Conservation (phyloP, 2,329 filamentous ascomycete species). For the Fusarium nelsonii region DNA sequence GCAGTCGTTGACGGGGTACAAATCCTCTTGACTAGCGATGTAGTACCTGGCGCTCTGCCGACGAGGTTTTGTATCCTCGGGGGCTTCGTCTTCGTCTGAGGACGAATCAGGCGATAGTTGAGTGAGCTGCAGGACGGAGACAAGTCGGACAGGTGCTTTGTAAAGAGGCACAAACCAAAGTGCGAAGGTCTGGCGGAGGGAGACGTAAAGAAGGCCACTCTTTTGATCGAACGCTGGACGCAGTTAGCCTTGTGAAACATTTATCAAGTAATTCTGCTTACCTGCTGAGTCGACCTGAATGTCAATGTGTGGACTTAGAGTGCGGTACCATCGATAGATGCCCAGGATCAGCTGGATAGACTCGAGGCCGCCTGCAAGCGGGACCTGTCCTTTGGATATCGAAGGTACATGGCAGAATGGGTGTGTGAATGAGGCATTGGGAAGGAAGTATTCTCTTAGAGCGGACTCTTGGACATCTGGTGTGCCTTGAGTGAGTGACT, state of each 20-base stretch:
- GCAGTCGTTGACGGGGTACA: slow-evolving; percentile 83
- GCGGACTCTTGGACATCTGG: slow-evolving; percentile 73
- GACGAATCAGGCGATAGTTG: slow-evolving; percentile 54
- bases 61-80: slow-evolving; percentile 28
- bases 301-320: slow-evolving; percentile 80
- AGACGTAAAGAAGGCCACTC: slow-evolving; percentile 77
- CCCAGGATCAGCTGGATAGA: slow-evolving; percentile 75
- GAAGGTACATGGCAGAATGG: slow-evolving; percentile 79
- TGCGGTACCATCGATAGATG: slow-evolving; percentile 88
- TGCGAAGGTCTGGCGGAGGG: slow-evolving; percentile 79
- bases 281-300: slow-evolving; percentile 72
- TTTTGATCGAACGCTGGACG: slow-evolving; percentile 73
- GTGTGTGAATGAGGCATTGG: slow-evolving; percentile 79
- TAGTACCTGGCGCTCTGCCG: slow-evolving; percentile 66
- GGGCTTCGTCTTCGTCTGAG: slow-evolving; percentile 31
- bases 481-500: slow-evolving; percentile 74
- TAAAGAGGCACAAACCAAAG: slow-evolving; percentile 84
- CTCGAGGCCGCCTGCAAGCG: slow-evolving; percentile 60
- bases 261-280: slow-evolving; percentile 46
- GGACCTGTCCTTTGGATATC: slow-evolving; percentile 59
- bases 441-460: slow-evolving; percentile 79
- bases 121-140: slow-evolving; percentile 74
- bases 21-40: slow-evolving; percentile 81
- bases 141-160: slow-evolving; percentile 73
- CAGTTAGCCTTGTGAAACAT: background rate